A percentile compares a stretch with the other conserved stretches of the same genome.
Conservation (phyloP, 2,329 filamentous ascomycete genomes). For the Colletotrichum abscissum region DNA sequence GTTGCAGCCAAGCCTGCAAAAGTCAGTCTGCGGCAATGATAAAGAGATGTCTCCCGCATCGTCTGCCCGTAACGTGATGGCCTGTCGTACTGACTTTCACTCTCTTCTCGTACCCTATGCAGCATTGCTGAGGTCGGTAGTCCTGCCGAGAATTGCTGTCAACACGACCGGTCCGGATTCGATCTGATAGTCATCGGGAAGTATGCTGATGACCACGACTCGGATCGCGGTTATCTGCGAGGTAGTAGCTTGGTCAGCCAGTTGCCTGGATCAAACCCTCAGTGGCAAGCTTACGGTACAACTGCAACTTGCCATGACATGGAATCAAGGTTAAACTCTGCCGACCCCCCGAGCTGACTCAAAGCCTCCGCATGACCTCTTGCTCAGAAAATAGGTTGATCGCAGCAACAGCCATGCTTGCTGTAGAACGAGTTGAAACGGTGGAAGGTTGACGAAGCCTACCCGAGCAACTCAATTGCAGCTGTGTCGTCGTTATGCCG, state of each 20-base stretch:
- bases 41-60: not conserved
- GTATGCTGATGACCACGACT: not conserved
- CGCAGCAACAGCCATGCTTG: slow-evolving; percentile 17
- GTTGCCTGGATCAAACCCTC: not conserved
- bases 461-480: slow-evolving; percentile 12
- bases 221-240: slow-evolving; percentile 9
- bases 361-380: slow-evolving; percentile 1
- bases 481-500: not conserved
- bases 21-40: not conserved
- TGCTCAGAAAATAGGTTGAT: not conserved
- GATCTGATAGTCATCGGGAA: not conserved
- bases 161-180: not conserved
- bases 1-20: not conserved
- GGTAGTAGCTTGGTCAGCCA: slow-evolving; percentile 1
- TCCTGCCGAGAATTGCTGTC: not conserved
- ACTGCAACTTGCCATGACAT: slow-evolving; percentile 10
- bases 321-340: slow-evolving; percentile 19
- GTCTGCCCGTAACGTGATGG: not conserved
- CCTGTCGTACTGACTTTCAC: not conserved
- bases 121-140: not conserved
- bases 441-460: slow-evolving; percentile 16
- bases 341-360: not conserved
- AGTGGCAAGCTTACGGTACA: not conserved
- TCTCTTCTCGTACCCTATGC: slow-evolving; percentile 6
- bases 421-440: slow-evolving; percentile 27